Percentiles rank a stretch among this genome's conserved stretches.
Evolutionary conservation across 305 asterid species (phyloP).

Genomic region (Rubia tinctorum): DNA sequence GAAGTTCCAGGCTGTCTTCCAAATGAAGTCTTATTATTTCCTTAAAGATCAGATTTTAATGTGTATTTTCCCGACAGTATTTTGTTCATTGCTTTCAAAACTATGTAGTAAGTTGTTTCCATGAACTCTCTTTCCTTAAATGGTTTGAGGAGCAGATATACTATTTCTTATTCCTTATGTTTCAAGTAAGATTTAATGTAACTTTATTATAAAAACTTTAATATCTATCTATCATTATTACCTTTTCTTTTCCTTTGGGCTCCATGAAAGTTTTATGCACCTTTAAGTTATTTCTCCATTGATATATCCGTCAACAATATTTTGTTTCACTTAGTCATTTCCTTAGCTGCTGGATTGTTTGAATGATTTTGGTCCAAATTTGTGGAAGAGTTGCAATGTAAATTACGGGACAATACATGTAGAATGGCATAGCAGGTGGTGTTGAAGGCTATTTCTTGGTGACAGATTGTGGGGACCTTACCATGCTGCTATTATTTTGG

Average conservation of each 20-base stretch:
- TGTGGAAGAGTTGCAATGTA: neutral
- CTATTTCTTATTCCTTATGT: neutral
- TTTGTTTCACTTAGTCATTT: neutral
- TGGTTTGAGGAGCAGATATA: constrained; percentile 31
- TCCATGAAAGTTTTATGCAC: neutral
- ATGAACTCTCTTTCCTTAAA: constrained; percentile 19
- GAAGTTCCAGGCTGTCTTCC: constrained; percentile 81
- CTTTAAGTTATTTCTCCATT: neutral
- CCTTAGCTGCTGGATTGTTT: neutral
- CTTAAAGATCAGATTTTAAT: constrained; percentile 55
- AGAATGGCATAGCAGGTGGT: constrained; percentile 3
- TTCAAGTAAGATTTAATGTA: constrained; percentile 11
- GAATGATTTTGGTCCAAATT: neutral
- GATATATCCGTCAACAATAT: neutral
- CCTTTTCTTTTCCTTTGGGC: neutral
- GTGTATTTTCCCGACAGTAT: constrained; percentile 41
- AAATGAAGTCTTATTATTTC: constrained; percentile 66
- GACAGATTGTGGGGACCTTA: constrained; percentile 3
- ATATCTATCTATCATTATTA: neutral
- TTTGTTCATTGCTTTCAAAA: constrained; percentile 40
- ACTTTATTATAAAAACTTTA: constrained; percentile 4
- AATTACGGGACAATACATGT: constrained; percentile 2
- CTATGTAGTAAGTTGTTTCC: constrained; percentile 37
- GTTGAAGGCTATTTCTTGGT: constrained; percentile 7
- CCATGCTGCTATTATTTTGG: constrained; percentile 5